Base-by-base conservation (phyloP, 257 asterid genomes). In the Coffea canephora region DNA sequence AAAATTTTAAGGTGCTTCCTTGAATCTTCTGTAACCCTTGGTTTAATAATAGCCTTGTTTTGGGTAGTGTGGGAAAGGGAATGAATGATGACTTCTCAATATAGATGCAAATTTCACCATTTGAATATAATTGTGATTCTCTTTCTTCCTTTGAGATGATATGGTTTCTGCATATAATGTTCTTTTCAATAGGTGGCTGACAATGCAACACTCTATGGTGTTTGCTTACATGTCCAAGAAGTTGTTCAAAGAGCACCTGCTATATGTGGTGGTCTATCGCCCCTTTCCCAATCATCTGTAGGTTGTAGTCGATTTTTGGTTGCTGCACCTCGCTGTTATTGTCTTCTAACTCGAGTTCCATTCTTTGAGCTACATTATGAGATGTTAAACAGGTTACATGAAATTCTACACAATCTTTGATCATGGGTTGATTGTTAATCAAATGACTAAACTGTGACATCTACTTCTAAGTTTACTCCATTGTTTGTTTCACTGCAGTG, bases 311-410 rank as follows among this genome's bases (percentile, higher is more conserved):
- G 89, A 78, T 93, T 84, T 86, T 82, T 95, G 91, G 97, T 90
- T 82, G 89, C 97, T 80, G 99, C 99, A 57, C 98, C 99, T 80
- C 98, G 97, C 82, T 95, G 99, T 85, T 95, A 93, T 84, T 95
- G 99, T 84, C 86, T 95, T 80, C 82, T 95, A 77, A 95, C 99
- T 73, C 91, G 92, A 85, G 91, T 93, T 82, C 99, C 99, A 54
- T 93, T 95, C 81, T 95, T 95, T 79, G 98, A 90, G 86, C 87
- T 95, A 75, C 98, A 95, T 81, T 95, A 84, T 78, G 93, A 91
- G 92, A 89, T 95, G 93, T 82, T 95, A 85, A 89, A 91, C 87
- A 95, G 98, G 98, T 91, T 79, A 78, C 61, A 13, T 76, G 69
- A 25, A 69, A 54, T 79, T 77, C 79, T 71, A 52, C 54, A 72